Base-by-base conservation (phyloP, 306 rosid species). In the Urtica urens region DNA sequence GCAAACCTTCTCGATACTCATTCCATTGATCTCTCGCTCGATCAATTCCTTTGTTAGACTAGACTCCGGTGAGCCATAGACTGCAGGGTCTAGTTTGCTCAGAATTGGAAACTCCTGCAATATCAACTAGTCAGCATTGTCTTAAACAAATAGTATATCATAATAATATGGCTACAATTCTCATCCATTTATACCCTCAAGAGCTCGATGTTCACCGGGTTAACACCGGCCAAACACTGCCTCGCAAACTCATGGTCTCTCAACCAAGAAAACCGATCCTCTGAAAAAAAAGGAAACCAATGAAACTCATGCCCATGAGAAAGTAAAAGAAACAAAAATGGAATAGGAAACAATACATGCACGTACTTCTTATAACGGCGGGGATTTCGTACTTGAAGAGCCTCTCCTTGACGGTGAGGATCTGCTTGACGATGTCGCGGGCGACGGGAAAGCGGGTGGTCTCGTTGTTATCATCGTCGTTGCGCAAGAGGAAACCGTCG, bases 171-270 rank as follows among this genome's bases (percentile, higher is more conserved):
- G n/a, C n/a, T n/a, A n/a, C n/a, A n/a, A n/a, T n/a, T n/a, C n/a
- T n/a, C n/a, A n/a, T 63, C 20, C 4, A 63, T 41, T 7, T 23
- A 10, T 77, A 84, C 95, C 95, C 68, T 81, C 70, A 90, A 64
- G 46, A 79, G 56, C 73, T 84, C 97, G 67, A 90, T 84, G 60
- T 73, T 81, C 58, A 90, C 92, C 18, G 95, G 97, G 72, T 90
- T 90, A 55, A 84, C 85, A 28, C 94, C 97, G 19, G 95, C 97
- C 60, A 90, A 68, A 55, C 84, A 8, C 59, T 90, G 97, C 38
- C 95, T 74, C 3, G 95, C 87, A 75, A 90, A 90, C 65, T 90
- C 95, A n/a, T 79, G 70, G 60, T 90, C 95, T 22, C 94, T 53
- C 77, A 84, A 62, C 95, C 95, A 90, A 64, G 80, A 51, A 73